Percentiles rank a stretch among this genome's conserved stretches.
phyloP scores from a whole-genome alignment of 305 asterid species.

The Lippia alba region DNA sequence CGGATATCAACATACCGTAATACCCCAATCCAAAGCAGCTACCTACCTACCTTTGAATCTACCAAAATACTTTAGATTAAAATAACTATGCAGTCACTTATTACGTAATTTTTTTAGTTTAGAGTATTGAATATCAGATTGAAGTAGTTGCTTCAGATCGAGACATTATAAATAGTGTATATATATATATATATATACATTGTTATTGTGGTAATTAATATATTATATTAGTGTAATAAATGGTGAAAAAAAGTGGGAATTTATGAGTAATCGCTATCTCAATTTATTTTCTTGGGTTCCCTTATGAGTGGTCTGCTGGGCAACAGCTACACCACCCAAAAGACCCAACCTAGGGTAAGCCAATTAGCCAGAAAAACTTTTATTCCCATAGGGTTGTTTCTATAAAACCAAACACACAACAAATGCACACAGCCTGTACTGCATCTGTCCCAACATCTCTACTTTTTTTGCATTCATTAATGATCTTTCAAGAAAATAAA shows the following conservation, averaged over 20 bases:
- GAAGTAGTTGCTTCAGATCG: too few relatives aligned
- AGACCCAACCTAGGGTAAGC: slow-evolving; percentile 29
- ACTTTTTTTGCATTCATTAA: slow-evolving; percentile 14
- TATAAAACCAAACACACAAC: slow-evolving; percentile 38
- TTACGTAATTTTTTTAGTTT: too few relatives aligned
- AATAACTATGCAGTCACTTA: too few relatives aligned
- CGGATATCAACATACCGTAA: too few relatives aligned
- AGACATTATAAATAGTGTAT: too few relatives aligned
- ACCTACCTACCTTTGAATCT: too few relatives aligned
- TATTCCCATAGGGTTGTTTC: slow-evolving; percentile 33
- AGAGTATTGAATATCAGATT: too few relatives aligned
- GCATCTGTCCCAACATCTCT: slow-evolving; percentile 32
- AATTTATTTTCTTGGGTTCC: not conserved
- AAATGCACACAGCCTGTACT: slow-evolving; percentile 49
- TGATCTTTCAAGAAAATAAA: too few relatives aligned
- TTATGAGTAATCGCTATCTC: slow-evolving; percentile 35
- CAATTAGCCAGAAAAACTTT: slow-evolving; percentile 37
- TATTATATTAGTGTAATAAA: not conserved
- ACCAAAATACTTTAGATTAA: too few relatives aligned
- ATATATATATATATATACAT: too few relatives aligned
- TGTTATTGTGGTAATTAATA: too few relatives aligned
- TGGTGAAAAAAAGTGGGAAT: not conserved
- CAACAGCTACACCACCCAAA: slow-evolving; percentile 43
- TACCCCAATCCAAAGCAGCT: too few relatives aligned
- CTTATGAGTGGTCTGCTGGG: slow-evolving; percentile 9